Conservation (phyloP, 2,329 filamentous ascomycete genomes). For the Cyphellophora attinorum region DNA sequence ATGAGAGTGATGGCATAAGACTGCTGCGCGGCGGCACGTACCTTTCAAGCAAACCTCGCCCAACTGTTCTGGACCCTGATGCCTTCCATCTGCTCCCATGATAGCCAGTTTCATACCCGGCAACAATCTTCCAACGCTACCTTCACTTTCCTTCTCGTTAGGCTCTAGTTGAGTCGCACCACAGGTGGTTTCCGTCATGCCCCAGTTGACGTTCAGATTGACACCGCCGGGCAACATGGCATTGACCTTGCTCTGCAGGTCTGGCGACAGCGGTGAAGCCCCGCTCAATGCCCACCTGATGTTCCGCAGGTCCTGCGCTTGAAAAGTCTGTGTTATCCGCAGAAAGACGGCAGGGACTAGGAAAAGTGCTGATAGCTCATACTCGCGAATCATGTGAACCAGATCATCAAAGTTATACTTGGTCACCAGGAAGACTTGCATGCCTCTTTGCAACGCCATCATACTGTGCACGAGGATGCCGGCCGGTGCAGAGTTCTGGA, state of each 20-base stretch:
- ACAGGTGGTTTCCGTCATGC: slow-evolving; percentile 44
- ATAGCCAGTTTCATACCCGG: slow-evolving; percentile 27
- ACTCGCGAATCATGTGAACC: slow-evolving; percentile 7
- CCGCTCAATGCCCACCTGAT: slow-evolving; percentile 11
- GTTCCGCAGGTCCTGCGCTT: slow-evolving; percentile 5
- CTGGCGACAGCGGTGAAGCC: slow-evolving; percentile 8
- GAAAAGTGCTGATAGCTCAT: slow-evolving; percentile 9
- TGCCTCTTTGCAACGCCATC: too few species aligned
- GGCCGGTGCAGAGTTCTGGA: too few species aligned
- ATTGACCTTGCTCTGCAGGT: slow-evolving; percentile 7
- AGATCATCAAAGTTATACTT: too few species aligned
- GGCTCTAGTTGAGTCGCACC: slow-evolving; percentile 19
- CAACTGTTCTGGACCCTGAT: slow-evolving; percentile 19
- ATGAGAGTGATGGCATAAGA: slow-evolving; percentile 8
- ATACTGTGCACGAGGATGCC: too few species aligned
- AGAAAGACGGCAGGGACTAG: slow-evolving; percentile 12
- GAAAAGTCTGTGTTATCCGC: slow-evolving; percentile 8
- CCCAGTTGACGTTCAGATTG: slow-evolving; percentile 28
- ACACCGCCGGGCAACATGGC: slow-evolving; percentile 8
- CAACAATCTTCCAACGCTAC: slow-evolving; percentile 37
- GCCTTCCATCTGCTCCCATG: slow-evolving; percentile 23
- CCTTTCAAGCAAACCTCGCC: slow-evolving; percentile 32
- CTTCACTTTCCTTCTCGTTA: slow-evolving; percentile 30
- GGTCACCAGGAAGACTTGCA: too few species aligned
- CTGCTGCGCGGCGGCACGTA: slow-evolving; percentile 24